These are phyloP conservation scores for Trichomonas vaginalis DNA, from an alignment of 208 protist species.

Conservation along the genomic window DNA sequence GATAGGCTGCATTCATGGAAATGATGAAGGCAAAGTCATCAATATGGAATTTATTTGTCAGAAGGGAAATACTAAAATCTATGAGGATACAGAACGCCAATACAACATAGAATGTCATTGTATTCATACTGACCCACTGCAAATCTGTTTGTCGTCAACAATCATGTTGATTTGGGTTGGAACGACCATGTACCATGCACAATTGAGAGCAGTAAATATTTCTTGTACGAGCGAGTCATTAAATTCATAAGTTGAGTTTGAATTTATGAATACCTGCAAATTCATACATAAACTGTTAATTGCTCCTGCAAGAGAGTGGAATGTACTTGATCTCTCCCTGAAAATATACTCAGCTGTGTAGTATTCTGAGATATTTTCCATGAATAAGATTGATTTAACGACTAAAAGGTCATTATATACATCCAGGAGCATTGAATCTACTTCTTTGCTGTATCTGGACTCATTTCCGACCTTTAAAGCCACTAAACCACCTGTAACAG, in stretches of 20 bases:
- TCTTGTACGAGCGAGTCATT: neutral
- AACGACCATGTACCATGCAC: neutral
- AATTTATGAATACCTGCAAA: neutral
- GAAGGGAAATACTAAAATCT: neutral
- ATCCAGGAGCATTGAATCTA: neutral
- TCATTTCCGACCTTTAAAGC: neutral
- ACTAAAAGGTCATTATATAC: neutral
- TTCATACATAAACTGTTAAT: neutral
- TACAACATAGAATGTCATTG: neutral
- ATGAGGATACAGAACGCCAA: neutral
- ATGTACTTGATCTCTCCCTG: neutral
- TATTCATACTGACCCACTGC: neutral
- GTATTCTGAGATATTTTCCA: neutral
- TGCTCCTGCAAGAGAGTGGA: neutral
- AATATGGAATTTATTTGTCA: neutral
- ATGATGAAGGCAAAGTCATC: neutral
- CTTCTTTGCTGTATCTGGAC: neutral
- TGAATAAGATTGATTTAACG: neutral
- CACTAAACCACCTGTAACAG: neutral
- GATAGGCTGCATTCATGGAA: neutral
- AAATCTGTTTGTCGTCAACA: neutral
- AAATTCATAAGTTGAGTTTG: neutral
- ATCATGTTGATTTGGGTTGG: neutral
- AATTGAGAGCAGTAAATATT: neutral
- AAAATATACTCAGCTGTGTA: neutral